Evolutionary conservation across 2,329 filamentous ascomycete genomes (phyloP).

Genomic region (Colletotrichum siamense): DNA sequence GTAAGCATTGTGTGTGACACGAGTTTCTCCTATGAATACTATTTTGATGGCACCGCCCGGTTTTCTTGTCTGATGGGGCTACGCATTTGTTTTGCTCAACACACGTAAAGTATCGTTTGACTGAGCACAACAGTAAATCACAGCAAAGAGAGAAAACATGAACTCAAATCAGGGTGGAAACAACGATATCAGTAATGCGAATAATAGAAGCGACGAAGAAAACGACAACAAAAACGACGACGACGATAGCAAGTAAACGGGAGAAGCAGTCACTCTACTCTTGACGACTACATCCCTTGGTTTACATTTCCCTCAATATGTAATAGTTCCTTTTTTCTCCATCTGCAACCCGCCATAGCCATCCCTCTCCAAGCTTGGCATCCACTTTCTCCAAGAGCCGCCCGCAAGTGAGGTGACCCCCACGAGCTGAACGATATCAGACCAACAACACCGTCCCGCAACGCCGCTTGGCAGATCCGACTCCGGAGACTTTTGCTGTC

Average conservation of each 20-base stretch:
- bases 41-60: no score
- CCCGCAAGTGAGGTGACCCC: not conserved
- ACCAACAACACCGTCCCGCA: not conserved
- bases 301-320: not conserved
- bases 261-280: no score
- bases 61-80: no score
- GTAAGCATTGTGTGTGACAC: fast-evolving
- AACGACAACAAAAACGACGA: no score
- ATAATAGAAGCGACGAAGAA: no score
- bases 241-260: no score
- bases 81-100: no score
- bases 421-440: not conserved
- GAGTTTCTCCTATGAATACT: fast-evolving
- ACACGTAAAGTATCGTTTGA: no score
- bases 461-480: not conserved
- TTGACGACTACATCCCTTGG: not conserved
- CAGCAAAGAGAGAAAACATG: no score
- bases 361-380: not conserved
- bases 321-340: not conserved
- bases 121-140: no score
- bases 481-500: not conserved
- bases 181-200: no score
- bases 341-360: not conserved
- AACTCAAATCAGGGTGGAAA: no score
- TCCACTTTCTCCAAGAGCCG: not conserved